Percentiles rank a stretch among this genome's conserved stretches.
phyloP scores from a whole-genome alignment of 768 basidiomycete species.

The Trametes cubensis region DNA sequence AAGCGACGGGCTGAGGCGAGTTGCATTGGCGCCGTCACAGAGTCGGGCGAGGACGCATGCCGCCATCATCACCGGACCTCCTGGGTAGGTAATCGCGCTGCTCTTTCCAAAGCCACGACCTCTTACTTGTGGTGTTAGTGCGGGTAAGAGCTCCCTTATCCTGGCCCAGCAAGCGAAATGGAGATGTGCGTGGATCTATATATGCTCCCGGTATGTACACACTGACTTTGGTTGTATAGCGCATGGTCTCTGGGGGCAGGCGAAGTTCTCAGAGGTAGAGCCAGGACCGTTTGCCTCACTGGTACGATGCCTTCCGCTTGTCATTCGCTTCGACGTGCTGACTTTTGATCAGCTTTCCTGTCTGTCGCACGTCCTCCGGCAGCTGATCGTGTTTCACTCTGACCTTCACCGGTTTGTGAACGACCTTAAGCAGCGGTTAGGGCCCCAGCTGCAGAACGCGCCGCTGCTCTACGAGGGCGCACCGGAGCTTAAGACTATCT shows the following conservation, averaged over 20 bases:
- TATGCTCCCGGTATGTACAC: background rate
- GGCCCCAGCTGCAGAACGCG: conserved; percentile 70
- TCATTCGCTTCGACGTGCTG: conserved; percentile 11
- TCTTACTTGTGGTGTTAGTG: conserved; percentile 37
- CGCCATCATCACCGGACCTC: conserved; percentile 63
- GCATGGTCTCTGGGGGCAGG: conserved; percentile 77
- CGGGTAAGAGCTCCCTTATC: conserved; percentile 78
- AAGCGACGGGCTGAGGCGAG: conserved; percentile 48
- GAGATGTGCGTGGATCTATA: conserved; percentile 48
- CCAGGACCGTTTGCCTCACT: conserved; percentile 72
- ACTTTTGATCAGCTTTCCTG: conserved; percentile 53
- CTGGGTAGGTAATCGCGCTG: conserved; percentile 49
- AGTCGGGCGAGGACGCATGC: conserved; percentile 54
- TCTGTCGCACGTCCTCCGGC: conserved; percentile 70
- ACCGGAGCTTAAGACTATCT: conserved; percentile 67
- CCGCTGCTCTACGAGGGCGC: conserved; percentile 72
- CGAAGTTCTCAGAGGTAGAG: conserved; percentile 67
- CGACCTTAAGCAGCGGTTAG: conserved; percentile 59
- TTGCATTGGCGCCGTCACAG: conserved; percentile 47
- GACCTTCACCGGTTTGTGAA: conserved; percentile 69
- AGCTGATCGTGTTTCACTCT: conserved; percentile 73
- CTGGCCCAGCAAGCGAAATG: conserved; percentile 72
- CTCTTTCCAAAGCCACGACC: background rate
- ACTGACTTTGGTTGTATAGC: conserved; percentile 24
- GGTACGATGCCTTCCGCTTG: conserved; percentile 37